Conservation (phyloP, 2,329 filamentous ascomycete species). For the Pseudogymnoascus sp. region DNA sequence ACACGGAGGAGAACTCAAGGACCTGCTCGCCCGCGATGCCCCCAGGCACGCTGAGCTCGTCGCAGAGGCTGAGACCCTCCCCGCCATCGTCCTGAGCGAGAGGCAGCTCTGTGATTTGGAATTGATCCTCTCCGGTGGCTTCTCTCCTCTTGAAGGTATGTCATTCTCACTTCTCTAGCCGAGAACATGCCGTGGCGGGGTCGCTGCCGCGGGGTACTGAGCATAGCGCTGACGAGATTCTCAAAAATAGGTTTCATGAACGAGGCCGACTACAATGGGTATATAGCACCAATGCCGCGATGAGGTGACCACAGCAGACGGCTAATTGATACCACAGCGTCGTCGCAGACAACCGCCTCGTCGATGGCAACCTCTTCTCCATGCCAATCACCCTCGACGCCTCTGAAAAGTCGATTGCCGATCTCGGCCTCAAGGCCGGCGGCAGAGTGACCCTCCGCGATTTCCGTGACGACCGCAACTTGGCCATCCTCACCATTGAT, state of each 20-base stretch:
- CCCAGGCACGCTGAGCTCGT: conserved; percentile 72
- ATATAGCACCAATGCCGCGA: conserved; percentile 30
- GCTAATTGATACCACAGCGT: conserved; percentile 50
- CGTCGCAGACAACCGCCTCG: conserved; percentile 78
- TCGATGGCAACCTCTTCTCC: conserved; percentile 82
- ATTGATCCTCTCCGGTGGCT: conserved; percentile 93
- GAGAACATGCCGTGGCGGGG: conserved; percentile 1
- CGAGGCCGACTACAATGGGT: conserved; percentile 94
- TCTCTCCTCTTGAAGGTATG: conserved; percentile 92
- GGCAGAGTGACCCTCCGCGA: conserved; percentile 83
- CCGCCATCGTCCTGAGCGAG: conserved; percentile 78
- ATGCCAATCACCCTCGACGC: conserved; percentile 96
- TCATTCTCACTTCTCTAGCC: conserved; percentile 21
- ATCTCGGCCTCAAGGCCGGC: conserved; percentile 68
- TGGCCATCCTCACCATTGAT: conserved; percentile 91
- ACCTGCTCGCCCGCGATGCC: conserved; percentile 88
- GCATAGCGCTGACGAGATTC: not conserved
- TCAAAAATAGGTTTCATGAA: conserved; percentile 75
- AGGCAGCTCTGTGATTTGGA: conserved; percentile 97
- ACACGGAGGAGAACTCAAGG: conserved; percentile 93
- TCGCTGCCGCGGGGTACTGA: not conserved
- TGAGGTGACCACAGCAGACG: not conserved
- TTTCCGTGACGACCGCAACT: conserved; percentile 89
- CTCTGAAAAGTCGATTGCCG: conserved; percentile 64
- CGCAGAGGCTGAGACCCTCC: conserved; percentile 77